Evolutionary conservation across 2,329 filamentous ascomycete genomes (phyloP).

Genomic region (Boeremia exigua): DNA sequence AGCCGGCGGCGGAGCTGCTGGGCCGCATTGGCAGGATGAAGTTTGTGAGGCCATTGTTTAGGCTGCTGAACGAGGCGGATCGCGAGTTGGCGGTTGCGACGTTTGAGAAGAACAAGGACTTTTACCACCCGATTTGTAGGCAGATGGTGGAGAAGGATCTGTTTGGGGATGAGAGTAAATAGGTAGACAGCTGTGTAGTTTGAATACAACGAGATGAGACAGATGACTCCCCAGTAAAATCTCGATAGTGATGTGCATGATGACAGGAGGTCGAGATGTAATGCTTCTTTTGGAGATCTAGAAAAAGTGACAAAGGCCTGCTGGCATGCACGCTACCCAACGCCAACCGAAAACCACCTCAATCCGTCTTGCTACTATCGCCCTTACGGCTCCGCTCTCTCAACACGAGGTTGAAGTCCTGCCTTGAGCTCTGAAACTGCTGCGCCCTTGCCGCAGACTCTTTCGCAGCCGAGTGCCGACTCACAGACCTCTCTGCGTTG

Average conservation of each 20-base stretch:
- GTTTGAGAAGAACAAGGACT: slow-evolving; percentile 85
- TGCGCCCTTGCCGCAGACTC: slow-evolving; percentile 8
- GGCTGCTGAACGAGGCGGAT: slow-evolving; percentile 76
- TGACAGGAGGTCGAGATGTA: background rate
- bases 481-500: slow-evolving; percentile 13
- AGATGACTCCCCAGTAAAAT: background rate
- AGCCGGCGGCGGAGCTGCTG: slow-evolving; percentile 75
- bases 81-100: slow-evolving; percentile 76
- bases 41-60: slow-evolving; percentile 87
- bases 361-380: slow-evolving; percentile 39
- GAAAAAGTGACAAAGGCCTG: background rate
- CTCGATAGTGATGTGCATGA: background rate
- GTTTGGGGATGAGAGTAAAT: slow-evolving; percentile 49
- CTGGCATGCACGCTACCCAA: background rate
- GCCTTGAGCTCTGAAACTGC: slow-evolving; percentile 42
- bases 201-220: background rate
- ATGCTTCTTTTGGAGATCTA: background rate
- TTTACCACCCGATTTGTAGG: slow-evolving; percentile 93
- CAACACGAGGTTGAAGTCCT: slow-evolving; percentile 38
- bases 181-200: background rate
- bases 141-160: slow-evolving; percentile 85
- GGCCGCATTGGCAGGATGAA: slow-evolving; percentile 93
- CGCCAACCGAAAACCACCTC: slow-evolving; percentile 3
- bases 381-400: slow-evolving; percentile 37
- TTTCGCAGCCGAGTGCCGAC: slow-evolving; percentile 20